Evolutionary conservation across 1,284 basidiomycete genomes (phyloP).

Genomic region (Pseudozyma sp.): DNA sequence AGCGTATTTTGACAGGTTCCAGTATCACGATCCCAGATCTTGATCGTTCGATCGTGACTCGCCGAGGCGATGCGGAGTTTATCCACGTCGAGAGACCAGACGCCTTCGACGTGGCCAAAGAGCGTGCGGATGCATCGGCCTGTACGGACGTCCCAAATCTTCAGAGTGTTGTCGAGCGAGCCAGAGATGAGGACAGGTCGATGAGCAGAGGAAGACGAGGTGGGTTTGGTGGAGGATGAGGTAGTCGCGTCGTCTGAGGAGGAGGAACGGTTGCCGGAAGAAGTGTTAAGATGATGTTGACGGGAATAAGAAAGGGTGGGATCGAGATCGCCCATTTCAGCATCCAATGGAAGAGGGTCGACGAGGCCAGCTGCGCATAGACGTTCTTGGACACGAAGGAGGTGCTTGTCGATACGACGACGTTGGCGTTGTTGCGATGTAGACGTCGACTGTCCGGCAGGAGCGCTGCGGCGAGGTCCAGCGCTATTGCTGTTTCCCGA

Average conservation of each 20-base stretch:
- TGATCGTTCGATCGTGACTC: conserved; percentile 89
- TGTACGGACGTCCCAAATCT: conserved; percentile 93
- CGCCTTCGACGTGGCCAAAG: conserved; percentile 92
- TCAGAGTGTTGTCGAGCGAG: conserved; percentile 94
- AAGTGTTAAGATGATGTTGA: background rate
- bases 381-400: conserved; percentile 57
- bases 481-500: background rate
- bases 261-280: background rate
- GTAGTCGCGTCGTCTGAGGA: background rate
- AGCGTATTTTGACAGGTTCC: conserved; percentile 88
- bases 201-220: background rate
- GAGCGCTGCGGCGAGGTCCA: conserved; percentile 9
- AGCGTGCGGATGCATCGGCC: conserved; percentile 84
- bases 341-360: conserved; percentile 57
- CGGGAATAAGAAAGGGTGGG: conserved; percentile 15
- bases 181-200: conserved; percentile 84
- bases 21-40: conserved; percentile 91
- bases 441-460: background rate
- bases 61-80: conserved; percentile 90
- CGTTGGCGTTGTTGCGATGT: conserved; percentile 21
- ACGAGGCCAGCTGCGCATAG: conserved; percentile 62
- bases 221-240: conserved; percentile 4
- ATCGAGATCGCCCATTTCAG: conserved; percentile 65
- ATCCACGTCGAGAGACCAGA: conserved; percentile 94
- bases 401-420: conserved; percentile 55